Evolutionary conservation across 148 eudicot genomes (phyloP).

Genomic region (Rhododendron griersonianum): DNA sequence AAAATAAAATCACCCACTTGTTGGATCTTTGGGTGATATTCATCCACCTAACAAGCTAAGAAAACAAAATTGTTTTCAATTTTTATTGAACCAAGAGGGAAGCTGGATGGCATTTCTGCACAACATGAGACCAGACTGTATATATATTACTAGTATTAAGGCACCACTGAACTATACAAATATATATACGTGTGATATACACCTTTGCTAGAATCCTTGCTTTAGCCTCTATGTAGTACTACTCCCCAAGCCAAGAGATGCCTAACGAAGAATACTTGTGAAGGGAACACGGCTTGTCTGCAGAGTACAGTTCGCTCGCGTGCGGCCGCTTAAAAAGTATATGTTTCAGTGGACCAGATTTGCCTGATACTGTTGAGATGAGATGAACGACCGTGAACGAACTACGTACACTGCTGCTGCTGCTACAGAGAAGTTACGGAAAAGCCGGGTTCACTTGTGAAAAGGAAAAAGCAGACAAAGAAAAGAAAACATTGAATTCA

Average conservation of each 20-base stretch:
- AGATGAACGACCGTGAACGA: background rate
- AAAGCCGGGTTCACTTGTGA: background rate
- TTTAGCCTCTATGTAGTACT: background rate
- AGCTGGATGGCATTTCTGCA: background rate
- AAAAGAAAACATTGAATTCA: background rate
- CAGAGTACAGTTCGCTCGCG: no score
- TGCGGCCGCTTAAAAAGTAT: no score
- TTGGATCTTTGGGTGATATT: background rate
- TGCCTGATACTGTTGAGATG: no score
- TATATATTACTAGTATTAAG: background rate
- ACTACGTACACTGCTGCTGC: no score
- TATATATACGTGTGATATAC: background rate
- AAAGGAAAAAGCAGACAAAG: background rate
- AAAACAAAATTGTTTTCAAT: background rate
- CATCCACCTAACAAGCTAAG: background rate
- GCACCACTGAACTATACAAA: background rate
- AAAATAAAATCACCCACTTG: no score
- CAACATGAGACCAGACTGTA: background rate
- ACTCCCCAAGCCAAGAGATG: background rate
- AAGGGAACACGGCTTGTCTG: background rate
- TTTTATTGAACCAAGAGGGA: background rate
- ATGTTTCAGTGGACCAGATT: no score
- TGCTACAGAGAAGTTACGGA: background rate
- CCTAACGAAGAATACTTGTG: background rate
- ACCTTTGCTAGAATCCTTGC: background rate